phyloP scores from a whole-genome alignment of 768 basidiomycete species.

The Pleurotus tuoliensis region DNA sequence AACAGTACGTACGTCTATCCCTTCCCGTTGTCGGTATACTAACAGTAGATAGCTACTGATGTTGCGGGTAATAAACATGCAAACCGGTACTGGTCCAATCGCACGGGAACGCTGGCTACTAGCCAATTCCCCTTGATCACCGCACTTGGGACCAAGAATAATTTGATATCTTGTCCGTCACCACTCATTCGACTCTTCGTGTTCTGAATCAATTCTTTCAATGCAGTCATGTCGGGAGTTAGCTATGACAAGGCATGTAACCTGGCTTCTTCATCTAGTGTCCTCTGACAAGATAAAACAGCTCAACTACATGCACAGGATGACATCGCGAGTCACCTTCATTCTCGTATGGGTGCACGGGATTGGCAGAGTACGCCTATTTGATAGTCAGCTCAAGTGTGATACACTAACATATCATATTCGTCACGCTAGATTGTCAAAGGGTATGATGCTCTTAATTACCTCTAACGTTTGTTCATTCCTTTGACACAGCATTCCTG shows the following conservation, averaged over 20 bases:
- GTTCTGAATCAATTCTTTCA: neutral
- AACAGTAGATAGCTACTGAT: constrained; percentile 5
- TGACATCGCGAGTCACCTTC: constrained; percentile 5
- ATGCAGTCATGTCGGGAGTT: neutral
- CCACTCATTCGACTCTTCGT: neutral
- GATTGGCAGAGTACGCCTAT: neutral
- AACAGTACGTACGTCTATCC: neutral
- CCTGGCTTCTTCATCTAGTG: no score
- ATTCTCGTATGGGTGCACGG: constrained; percentile 3
- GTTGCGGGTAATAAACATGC: neutral
- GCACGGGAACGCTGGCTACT: constrained; percentile 25
- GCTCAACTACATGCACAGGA: constrained; percentile 8
- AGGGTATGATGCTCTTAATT: neutral
- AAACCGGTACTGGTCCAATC: constrained; percentile 13
- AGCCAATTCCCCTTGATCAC: constrained; percentile 39
- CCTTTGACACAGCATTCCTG: neutral
- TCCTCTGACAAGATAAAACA: neutral
- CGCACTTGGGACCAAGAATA: constrained; percentile 46
- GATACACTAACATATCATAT: neutral
- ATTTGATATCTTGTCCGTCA: constrained; percentile 26
- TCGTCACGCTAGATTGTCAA: neutral
- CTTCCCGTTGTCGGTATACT: neutral
- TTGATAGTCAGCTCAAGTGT: neutral
- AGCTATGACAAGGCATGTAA: constrained; percentile 3
- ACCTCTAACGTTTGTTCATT: neutral